phyloP scores from a whole-genome alignment of 495 filamentous ascomycete genomes.

The Neurospora sp. region DNA sequence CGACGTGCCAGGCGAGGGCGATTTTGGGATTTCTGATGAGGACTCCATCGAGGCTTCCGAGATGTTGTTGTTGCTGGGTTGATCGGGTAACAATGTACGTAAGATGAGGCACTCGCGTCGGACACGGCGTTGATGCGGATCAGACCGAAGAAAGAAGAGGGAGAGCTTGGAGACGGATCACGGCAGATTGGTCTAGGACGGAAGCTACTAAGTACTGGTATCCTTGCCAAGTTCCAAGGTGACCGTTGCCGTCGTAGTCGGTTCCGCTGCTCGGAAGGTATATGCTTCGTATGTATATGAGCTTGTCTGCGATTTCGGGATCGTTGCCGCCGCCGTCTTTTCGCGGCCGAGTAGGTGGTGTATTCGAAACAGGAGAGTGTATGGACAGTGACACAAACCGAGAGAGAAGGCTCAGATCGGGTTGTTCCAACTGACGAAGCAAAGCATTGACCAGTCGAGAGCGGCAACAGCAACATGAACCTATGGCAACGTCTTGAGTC shows the following conservation, averaged over 20 bases:
- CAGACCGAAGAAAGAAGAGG: not conserved
- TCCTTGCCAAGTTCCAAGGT: not conserved
- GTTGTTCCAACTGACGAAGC: not conserved
- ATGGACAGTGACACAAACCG: not conserved
- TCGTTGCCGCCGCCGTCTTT: not conserved
- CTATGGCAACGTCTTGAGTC: not conserved
- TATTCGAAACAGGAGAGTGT: not conserved
- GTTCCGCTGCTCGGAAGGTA: not conserved
- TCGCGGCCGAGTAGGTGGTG: not conserved
- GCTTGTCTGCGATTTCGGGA: not conserved
- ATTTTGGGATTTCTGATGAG: conserved; percentile 8
- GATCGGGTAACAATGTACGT: not conserved
- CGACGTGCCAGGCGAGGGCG: conserved; percentile 1
- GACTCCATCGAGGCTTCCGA: conserved; percentile 10
- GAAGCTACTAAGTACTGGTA: not conserved
- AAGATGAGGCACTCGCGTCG: not conserved
- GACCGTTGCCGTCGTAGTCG: not conserved
- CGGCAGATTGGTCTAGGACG: not conserved
- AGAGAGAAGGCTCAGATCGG: not conserved
- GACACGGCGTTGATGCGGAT: not conserved
- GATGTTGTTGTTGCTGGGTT: not conserved
- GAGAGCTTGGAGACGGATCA: not conserved
- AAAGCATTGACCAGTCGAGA: not conserved
- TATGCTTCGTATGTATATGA: too few relatives aligned
- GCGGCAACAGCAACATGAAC: not conserved